Base-by-base conservation (phyloP, 2,329 filamentous ascomycete species). In the Xylariaceae sp. region DNA sequence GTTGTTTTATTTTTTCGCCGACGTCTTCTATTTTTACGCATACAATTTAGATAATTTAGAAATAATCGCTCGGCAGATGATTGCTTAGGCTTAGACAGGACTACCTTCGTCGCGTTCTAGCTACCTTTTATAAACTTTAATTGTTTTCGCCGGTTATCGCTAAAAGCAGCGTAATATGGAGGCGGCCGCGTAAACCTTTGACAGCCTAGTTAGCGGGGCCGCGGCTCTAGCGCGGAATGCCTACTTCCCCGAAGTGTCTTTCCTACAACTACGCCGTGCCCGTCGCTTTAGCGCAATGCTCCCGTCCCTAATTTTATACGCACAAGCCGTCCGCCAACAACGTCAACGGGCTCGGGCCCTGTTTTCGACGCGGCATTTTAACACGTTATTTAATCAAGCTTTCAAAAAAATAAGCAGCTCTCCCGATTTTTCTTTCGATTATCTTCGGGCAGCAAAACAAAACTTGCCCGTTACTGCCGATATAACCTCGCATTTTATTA, bases 401-500 rank as follows among this genome's bases (percentile, higher is more conserved):
- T 45, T 45, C n/a, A 16, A 45, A 20, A 8, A n/a, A 6, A n/a
- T 45, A 18, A n/a, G 30, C 21, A 36, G 42, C 30, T 35, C 20
- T 35, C 15, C 21, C n/a, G 8, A 27, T 20, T 33, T 45, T 7
- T 36, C 42, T 35, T 36, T 45, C 30, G 42, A 45, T 13, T 45
- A n/a, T 36, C 30, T 45, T 15, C 13, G n/a, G 13, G 42, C 30
- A 5, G 30, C 21, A 45, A 35, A 21, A 8, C n/a, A 45, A 27
- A 29, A 44, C 41, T 13, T 44, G 41, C 41, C 41, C 13, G 41
- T 44, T 29, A 20, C 27, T 3, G 10, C 27, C 27, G 27, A 44
- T 11, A 44, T 44, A n/a, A n/a, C 30, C 30, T 44, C 41, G 4
- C 41, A 44, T 44, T 24, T 44, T 4, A 32, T 44, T 5, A 44